Conservation (phyloP, 2,329 filamentous ascomycete species). For the Sphaerostilbella broomeana region DNA sequence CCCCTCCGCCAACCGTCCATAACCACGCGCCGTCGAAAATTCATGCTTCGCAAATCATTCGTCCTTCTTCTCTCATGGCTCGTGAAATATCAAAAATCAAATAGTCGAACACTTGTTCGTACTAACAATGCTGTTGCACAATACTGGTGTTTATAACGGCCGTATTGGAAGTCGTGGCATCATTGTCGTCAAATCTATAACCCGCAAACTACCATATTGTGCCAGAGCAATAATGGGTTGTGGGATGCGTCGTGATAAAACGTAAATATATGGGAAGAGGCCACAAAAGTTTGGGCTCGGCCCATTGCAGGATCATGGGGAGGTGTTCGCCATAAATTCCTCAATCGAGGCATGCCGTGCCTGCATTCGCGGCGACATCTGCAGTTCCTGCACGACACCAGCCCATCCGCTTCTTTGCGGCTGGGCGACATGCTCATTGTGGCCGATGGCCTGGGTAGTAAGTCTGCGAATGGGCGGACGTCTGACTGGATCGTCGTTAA, state of each 20-base stretch:
- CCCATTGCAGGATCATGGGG: conserved; percentile 12
- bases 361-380: conserved; percentile 54
- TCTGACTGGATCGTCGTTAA: conserved; percentile 38
- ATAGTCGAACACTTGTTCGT: not conserved
- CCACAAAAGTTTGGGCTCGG: not conserved
- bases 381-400: conserved; percentile 56
- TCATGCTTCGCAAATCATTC: conserved; percentile 19
- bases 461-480: conserved; percentile 46
- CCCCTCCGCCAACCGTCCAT: not conserved
- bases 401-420: conserved; percentile 53
- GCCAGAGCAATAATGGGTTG: too few species aligned
- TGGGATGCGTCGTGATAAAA: too few species aligned
- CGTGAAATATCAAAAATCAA: conserved; percentile 1
- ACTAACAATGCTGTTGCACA: not conserved
- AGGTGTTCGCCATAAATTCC: conserved; percentile 40
- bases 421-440: conserved; percentile 41
- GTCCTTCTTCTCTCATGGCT: conserved; percentile 4
- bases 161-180: conserved; percentile 4
- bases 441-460: conserved; percentile 48
- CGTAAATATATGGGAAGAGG: conserved; percentile 2
- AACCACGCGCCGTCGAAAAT: conserved; percentile 18
- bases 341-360: conserved; percentile 59
- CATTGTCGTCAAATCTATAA: conserved; percentile 1
- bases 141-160: conserved; percentile 1
- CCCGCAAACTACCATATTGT: too few species aligned